These are phyloP conservation scores for Ogataea trehalophila DNA, from an alignment of 805 yeast species.

Conservation along the genomic window DNA sequence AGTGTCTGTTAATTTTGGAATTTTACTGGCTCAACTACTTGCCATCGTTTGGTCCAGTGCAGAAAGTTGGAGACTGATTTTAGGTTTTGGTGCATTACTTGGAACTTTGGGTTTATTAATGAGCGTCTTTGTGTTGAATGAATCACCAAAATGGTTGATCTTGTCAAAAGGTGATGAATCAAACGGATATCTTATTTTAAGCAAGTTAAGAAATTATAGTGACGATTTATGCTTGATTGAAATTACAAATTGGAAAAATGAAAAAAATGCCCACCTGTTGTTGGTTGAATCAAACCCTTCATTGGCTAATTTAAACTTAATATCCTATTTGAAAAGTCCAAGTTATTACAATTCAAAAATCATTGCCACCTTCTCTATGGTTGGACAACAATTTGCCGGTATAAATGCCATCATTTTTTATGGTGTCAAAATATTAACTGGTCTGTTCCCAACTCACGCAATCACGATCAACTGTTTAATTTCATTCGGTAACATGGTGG, in stretches of 20 bases:
- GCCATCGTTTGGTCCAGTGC: constrained; percentile 67
- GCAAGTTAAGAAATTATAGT: constrained; percentile 34
- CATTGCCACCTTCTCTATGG: constrained; percentile 66
- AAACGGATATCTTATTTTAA: constrained; percentile 21
- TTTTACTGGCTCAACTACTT: constrained; percentile 68
- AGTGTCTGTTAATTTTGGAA: constrained; percentile 80
- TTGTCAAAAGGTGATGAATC: constrained; percentile 37
- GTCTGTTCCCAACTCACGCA: constrained; percentile 67
- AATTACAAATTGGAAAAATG: constrained; percentile 28
- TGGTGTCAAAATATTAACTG: constrained; percentile 80
- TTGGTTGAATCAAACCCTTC: constrained; percentile 21
- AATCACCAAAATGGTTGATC: constrained; percentile 80
- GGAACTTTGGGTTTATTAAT: constrained; percentile 46
- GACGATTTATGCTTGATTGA: constrained; percentile 15
- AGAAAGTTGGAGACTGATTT: constrained; percentile 66
- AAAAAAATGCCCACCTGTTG: constrained; percentile 19
- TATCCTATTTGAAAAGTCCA: constrained; percentile 45
- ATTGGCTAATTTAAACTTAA: constrained; percentile 23
- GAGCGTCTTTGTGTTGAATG: constrained; percentile 45
- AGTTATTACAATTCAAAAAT: constrained; percentile 53
- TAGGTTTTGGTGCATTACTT: constrained; percentile 55
- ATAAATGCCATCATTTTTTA: constrained; percentile 89
- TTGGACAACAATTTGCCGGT: constrained; percentile 89
- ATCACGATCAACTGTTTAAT: constrained; percentile 70
- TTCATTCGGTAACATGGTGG: constrained; percentile 66